Evolutionary conservation across 2,329 filamentous ascomycete genomes (phyloP).

Genomic region (Uncinocarpus reesii): DNA sequence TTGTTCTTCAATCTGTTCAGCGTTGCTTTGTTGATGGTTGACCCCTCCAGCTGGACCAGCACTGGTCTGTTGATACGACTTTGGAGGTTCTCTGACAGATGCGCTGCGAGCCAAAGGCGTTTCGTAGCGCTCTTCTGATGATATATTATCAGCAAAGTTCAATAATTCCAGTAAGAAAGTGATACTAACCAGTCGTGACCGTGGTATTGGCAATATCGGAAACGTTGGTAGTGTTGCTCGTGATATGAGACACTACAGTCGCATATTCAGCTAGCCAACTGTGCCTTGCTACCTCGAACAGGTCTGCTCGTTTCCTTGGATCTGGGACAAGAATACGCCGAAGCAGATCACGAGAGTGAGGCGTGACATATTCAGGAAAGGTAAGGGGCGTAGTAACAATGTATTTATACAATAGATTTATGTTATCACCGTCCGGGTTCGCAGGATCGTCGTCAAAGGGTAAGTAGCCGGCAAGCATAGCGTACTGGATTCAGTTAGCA

Average conservation of each 20-base stretch:
- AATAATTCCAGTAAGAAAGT: not conserved
- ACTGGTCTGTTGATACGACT: constrained; percentile 38
- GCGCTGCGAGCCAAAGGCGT: constrained; percentile 63
- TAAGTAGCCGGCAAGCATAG: constrained; percentile 94
- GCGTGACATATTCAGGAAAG: constrained; percentile 97
- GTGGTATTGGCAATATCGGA: constrained; percentile 76
- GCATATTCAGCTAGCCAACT: constrained; percentile 97
- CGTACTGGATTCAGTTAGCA: constrained; percentile 56
- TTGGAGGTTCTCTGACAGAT: constrained; percentile 79
- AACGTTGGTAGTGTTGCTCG: constrained; percentile 81
- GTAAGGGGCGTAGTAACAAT: constrained; percentile 95
- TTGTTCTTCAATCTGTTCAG: constrained; percentile 54
- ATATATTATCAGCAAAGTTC: constrained; percentile 1
- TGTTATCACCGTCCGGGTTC: constrained; percentile 97
- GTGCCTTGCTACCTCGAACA: constrained; percentile 94
- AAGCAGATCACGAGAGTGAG: constrained; percentile 84
- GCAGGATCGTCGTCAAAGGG: constrained; percentile 97
- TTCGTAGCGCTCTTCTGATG: constrained; percentile 45
- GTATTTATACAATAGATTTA: constrained; percentile 98
- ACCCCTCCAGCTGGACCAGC: constrained; percentile 47
- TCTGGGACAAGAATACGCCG: constrained; percentile 91
- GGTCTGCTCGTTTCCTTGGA: constrained; percentile 82
- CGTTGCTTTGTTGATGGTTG: constrained; percentile 61
- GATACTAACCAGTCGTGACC: constrained; percentile 46
- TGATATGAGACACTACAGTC: constrained; percentile 94